A percentile compares a stretch with the other conserved stretches of the same genome.
These are phyloP conservation scores for Chrysoporthe deuterocubensis DNA, from an alignment of 2,329 filamentous ascomycete genomes.

Conservation along the genomic window DNA sequence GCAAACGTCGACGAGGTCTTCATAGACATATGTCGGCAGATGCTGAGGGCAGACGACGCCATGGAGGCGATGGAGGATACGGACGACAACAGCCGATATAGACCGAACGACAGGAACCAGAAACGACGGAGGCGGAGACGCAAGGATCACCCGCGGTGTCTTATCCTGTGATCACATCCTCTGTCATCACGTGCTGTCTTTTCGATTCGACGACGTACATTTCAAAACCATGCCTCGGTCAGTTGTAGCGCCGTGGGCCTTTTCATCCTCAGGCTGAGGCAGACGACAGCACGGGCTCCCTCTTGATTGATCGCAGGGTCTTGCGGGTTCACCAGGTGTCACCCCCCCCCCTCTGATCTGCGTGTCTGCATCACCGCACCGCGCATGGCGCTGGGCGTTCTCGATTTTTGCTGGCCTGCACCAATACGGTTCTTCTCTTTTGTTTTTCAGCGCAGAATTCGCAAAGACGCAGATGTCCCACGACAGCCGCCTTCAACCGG, in stretches of 20 bases:
- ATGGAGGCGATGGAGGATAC: conserved; percentile 15
- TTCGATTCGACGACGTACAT: conserved; percentile 9
- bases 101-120: conserved; percentile 23
- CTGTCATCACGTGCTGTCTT: background rate
- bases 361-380: background rate
- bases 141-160: conserved; percentile 28
- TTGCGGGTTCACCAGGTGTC: background rate
- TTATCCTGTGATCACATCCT: conserved; percentile 23
- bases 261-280: background rate
- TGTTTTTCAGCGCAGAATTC: conserved; percentile 10
- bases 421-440: conserved; percentile 3
- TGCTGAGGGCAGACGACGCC: conserved; percentile 72
- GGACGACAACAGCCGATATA: conserved; percentile 19
- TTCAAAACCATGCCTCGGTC: background rate
- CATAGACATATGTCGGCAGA: conserved; percentile 80
- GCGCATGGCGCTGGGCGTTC: background rate
- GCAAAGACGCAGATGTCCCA: conserved; percentile 17
- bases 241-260: too few relatives aligned
- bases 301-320: background rate
- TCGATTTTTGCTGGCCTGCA: background rate
- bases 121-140: conserved; percentile 23
- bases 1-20: conserved; percentile 92
- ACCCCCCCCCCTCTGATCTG: background rate
- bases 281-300: background rate
- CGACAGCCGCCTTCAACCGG: conserved; percentile 10